Conservation (phyloP, 1,139 yeast genomes). For the Yamadazyma diddensiae region DNA sequence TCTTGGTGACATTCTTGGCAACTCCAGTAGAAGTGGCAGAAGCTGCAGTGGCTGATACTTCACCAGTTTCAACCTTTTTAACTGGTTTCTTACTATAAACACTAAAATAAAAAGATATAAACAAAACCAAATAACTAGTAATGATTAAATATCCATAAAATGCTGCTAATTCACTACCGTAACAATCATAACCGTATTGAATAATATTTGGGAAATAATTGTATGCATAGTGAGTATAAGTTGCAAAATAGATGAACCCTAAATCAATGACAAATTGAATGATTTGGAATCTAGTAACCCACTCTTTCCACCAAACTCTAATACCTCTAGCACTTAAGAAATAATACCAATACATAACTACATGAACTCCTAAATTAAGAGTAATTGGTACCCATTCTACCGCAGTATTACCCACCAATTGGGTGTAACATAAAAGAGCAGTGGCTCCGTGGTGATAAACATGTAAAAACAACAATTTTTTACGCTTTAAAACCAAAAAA, state of each 20-base stretch:
- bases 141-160: constrained; percentile 84
- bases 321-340: constrained; percentile 91
- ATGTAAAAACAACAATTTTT: constrained; percentile 86
- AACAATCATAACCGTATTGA: constrained; percentile 72
- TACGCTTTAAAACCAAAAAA: constrained; percentile 86
- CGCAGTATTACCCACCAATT: constrained; percentile 84
- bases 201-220: constrained; percentile 65
- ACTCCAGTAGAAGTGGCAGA: constrained; percentile 9
- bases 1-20: constrained; percentile 22
- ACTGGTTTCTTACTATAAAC: constrained; percentile 58
- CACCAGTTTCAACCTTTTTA: constrained; percentile 7
- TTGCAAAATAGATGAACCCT: constrained; percentile 86
- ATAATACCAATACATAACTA: constrained; percentile 98
- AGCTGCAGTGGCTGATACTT: constrained; percentile 2
- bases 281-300: constrained; percentile 97
- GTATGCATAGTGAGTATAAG: constrained; percentile 74
- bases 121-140: constrained; percentile 84
- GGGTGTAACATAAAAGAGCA: constrained; percentile 92
- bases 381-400: constrained; percentile 95
- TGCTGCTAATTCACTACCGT: constrained; percentile 93
- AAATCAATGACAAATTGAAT: constrained; percentile 89
- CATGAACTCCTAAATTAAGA: constrained; percentile 89
- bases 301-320: constrained; percentile 99
- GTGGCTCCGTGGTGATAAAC: constrained; percentile 99
- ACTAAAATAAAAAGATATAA: constrained; percentile 89